Evolutionary conservation across 148 eudicot genomes (phyloP).

Genomic region (Cornus kousa): DNA sequence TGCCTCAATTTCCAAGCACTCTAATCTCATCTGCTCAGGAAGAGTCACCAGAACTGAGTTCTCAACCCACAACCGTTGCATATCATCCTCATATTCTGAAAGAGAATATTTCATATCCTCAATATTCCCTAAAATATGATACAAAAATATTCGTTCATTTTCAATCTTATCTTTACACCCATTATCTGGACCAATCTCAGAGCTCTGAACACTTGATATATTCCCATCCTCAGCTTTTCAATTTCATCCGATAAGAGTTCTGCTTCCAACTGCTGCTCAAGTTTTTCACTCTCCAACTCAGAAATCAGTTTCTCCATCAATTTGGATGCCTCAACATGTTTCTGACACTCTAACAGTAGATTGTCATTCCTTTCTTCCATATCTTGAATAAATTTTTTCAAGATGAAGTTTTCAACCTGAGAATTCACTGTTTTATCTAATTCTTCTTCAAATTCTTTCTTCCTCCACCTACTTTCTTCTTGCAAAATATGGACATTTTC

Average conservation of each 20-base stretch:
- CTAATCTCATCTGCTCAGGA: conserved; percentile 51
- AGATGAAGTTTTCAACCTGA: conserved; percentile 80
- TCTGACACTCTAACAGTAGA: conserved; percentile 68
- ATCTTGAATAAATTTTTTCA: conserved; percentile 81
- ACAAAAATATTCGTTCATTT: conserved; percentile 45
- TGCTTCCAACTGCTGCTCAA: conserved; percentile 84
- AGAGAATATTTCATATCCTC: conserved; percentile 42
- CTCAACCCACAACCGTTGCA: conserved; percentile 58
- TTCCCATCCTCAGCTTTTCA: conserved; percentile 63
- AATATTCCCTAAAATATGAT: conserved; percentile 47
- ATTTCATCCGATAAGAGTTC: conserved; percentile 73
- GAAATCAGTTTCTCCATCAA: conserved; percentile 69
- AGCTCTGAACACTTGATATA: conserved; percentile 57
- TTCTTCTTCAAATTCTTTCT: conserved; percentile 82
- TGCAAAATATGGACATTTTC: conserved; percentile 53
- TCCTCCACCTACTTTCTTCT: conserved; percentile 63
- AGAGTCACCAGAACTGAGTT: conserved; percentile 65
- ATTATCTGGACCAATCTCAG: conserved; percentile 34
- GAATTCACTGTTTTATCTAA: conserved; percentile 76
- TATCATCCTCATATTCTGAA: conserved; percentile 53
- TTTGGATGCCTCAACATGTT: conserved; percentile 69
- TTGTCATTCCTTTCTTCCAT: conserved; percentile 80
- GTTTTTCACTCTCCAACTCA: conserved; percentile 85
- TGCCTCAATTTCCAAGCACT: conserved; percentile 48
- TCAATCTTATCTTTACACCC: conserved; percentile 33